Evolutionary conservation across 2,329 filamentous ascomycete species (phyloP).

Genomic region (Teratosphaeria gauchensis): DNA sequence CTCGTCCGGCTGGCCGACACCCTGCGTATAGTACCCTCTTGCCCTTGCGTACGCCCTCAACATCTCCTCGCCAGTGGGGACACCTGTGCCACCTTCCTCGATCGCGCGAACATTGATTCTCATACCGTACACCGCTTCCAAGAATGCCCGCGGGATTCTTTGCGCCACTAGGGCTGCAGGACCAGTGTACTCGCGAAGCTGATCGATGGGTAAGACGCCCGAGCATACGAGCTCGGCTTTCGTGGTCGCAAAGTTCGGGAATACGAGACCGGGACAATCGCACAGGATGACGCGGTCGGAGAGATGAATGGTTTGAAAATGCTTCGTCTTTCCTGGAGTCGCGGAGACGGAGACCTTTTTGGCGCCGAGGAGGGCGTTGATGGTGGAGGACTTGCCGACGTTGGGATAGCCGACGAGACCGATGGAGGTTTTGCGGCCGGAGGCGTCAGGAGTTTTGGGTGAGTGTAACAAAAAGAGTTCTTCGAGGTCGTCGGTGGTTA

Average conservation of each 20-base stretch:
- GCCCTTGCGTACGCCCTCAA: slow-evolving; percentile 79
- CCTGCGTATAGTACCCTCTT: slow-evolving; percentile 81
- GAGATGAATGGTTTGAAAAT: slow-evolving; percentile 96
- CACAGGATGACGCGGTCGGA: slow-evolving; percentile 83
- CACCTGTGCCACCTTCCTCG: slow-evolving; percentile 87
- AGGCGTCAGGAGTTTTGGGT: slow-evolving; percentile 42
- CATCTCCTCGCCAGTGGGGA: slow-evolving; percentile 75
- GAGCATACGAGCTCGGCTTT: slow-evolving; percentile 95
- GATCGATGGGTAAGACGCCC: slow-evolving; percentile 90
- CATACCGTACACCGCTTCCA: slow-evolving; percentile 92
- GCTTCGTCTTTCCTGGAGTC: slow-evolving; percentile 96
- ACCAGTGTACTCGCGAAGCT: slow-evolving; percentile 84
- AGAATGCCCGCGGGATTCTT: slow-evolving; percentile 75
- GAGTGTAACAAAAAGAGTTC: slow-evolving; percentile 73
- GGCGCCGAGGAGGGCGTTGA: slow-evolving; percentile 95
- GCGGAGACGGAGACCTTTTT: slow-evolving; percentile 98
- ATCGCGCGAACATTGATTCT: slow-evolving; percentile 68
- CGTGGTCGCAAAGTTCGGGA: slow-evolving; percentile 93
- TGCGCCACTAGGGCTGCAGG: slow-evolving; percentile 74
- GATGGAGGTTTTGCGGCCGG: slow-evolving; percentile 66
- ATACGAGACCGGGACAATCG: slow-evolving; percentile 96
- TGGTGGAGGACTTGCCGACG: slow-evolving; percentile 97
- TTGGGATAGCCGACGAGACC: slow-evolving; percentile 97
- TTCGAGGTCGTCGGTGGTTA: slow-evolving; percentile 89
- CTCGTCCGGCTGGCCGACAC: slow-evolving; percentile 79